Percentiles rank a stretch among this genome's conserved stretches.
These are phyloP conservation scores for Flaveria robusta DNA, from an alignment of 129 eudicot genomes.

Conservation along the genomic window DNA sequence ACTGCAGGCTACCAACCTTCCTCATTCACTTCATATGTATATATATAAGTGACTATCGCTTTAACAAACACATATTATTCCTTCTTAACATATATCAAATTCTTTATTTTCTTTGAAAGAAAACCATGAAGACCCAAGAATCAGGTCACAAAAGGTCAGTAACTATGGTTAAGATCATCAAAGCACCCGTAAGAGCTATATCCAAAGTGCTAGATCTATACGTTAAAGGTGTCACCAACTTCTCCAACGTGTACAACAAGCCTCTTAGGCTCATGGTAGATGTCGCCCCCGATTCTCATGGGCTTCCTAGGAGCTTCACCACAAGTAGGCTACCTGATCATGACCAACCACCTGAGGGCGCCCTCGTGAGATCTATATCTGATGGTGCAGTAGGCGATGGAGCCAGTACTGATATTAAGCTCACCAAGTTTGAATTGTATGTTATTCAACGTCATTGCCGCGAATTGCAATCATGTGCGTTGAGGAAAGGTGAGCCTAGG, in stretches of 20 bases:
- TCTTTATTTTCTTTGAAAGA: not conserved
- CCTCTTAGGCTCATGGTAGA: conserved; percentile 6
- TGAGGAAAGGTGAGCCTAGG: not conserved
- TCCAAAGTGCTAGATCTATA: conserved; percentile 27
- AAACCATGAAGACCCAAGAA: not conserved
- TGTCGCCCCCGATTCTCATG: conserved; percentile 1
- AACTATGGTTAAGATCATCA: conserved; percentile 22
- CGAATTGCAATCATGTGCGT: not conserved
- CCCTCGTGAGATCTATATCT: conserved; percentile 29
- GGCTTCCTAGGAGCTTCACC: conserved; percentile 28
- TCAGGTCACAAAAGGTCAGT: not conserved
- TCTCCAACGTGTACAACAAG: conserved; percentile 17
- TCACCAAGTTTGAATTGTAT: conserved; percentile 5
- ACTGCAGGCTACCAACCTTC: not conserved
- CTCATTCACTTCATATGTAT: not conserved
- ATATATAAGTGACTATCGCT: not conserved
- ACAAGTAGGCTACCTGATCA: conserved; percentile 8
- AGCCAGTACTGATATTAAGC: not conserved
- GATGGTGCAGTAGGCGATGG: not conserved
- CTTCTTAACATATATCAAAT: not conserved
- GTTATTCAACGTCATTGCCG: conserved; percentile 3
- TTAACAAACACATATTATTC: not conserved
- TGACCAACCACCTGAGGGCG: conserved; percentile 9
- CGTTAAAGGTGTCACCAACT: conserved; percentile 16
- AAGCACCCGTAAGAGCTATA: conserved; percentile 25